Conservation (phyloP, 345 rosid species). For the Eucalyptus curtisii region DNA sequence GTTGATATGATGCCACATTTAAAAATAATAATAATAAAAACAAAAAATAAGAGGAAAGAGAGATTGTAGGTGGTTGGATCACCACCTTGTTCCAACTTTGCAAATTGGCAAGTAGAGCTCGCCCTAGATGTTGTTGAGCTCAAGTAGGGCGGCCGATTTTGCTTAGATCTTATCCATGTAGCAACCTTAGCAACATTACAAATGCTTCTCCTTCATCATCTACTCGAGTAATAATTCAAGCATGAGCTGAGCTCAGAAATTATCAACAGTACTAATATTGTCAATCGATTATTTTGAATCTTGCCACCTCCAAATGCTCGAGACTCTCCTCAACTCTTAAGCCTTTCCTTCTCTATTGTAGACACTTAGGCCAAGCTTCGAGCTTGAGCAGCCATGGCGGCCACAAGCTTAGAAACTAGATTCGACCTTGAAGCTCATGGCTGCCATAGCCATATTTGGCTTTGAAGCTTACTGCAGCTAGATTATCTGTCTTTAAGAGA, state of each 20-base stretch:
- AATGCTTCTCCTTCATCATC: slow-evolving; percentile 18
- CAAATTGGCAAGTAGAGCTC: not conserved
- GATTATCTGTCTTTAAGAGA: not conserved
- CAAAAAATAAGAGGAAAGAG: not conserved
- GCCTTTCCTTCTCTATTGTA: slow-evolving; percentile 56
- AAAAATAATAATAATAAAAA: not conserved
- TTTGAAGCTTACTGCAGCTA: accelerated
- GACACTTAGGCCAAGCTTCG: slow-evolving; percentile 76
- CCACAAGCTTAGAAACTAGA: not conserved
- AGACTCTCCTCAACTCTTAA: slow-evolving; percentile 39
- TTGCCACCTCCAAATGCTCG: slow-evolving; percentile 45
- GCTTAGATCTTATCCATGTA: too few relatives aligned
- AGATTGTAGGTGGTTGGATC: not conserved
- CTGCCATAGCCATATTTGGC: not conserved
- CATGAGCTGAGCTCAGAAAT: slow-evolving; percentile 78
- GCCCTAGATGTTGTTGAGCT: not conserved
- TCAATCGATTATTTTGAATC: not conserved
- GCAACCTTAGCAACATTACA: not conserved
- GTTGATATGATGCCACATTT: not conserved
- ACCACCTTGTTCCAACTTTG: not conserved
- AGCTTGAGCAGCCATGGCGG: not conserved
- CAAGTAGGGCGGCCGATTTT: accelerated
- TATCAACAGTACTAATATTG: slow-evolving; percentile 28
- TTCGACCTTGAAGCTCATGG: not conserved
- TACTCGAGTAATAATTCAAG: slow-evolving; percentile 60